Conservation (phyloP, 139 green algal genomes). For the Coccomyxa sp. region DNA sequence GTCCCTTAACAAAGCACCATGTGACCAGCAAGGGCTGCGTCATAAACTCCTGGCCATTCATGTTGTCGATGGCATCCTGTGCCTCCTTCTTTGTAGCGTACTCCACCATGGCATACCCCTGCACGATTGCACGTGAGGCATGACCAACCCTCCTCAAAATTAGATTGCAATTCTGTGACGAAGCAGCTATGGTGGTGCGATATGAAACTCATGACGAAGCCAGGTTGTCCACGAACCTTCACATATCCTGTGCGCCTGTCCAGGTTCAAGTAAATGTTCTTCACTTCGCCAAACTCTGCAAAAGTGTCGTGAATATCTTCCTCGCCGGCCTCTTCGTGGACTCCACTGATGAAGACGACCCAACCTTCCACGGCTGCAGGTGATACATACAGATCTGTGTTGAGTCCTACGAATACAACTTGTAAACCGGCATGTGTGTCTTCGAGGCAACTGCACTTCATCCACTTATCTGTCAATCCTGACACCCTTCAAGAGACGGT, state of each 20-base stretch:
- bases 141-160: not conserved
- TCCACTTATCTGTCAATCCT: not conserved
- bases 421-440: not conserved
- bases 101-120: conserved; percentile 94
- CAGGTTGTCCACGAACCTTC: conserved; percentile 32
- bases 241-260: conserved; percentile 92
- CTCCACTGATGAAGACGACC: conserved; percentile 85
- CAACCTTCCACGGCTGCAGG: conserved; percentile 86
- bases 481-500: not conserved
- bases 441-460: not conserved
- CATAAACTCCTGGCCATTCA: conserved; percentile 84
- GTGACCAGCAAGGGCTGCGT: conserved; percentile 57
- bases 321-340: conserved; percentile 95
- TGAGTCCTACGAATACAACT: not conserved
- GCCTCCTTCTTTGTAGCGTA: conserved; percentile 84
- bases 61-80: conserved; percentile 71
- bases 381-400: not conserved
- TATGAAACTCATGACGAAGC: not conserved
- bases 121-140: not conserved
- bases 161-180: not conserved
- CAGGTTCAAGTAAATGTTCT: conserved; percentile 96
- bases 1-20: conserved; percentile 66
- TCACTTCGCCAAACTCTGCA: conserved; percentile 89
- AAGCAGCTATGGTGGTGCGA: not conserved
- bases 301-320: conserved; percentile 93